Conservation (phyloP, 257 asterid genomes). For the Ligustrum vulgare region DNA sequence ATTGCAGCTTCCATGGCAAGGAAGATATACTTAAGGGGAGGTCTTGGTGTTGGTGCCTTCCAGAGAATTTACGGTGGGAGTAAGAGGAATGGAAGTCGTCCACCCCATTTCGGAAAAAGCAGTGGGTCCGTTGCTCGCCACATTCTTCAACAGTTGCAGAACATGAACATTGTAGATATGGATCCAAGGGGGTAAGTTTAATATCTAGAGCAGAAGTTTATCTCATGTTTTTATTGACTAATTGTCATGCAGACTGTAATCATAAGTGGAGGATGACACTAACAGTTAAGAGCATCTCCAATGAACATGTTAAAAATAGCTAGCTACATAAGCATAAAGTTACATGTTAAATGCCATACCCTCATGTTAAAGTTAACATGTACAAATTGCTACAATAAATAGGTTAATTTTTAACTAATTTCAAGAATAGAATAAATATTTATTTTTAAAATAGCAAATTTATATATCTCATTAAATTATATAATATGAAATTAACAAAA, state of each 20-base stretch:
- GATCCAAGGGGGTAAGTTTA: conserved; percentile 74
- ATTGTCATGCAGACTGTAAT: neutral
- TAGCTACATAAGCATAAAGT: too few relatives aligned
- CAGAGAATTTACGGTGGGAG: conserved; percentile 91
- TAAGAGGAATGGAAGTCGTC: conserved; percentile 93
- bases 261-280: neutral
- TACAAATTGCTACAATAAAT: too few relatives aligned
- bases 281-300: too few relatives aligned
- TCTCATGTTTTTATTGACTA: neutral
- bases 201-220: neutral
- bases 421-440: too few relatives aligned
- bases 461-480: too few relatives aligned
- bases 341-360: too few relatives aligned
- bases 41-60: conserved; percentile 88
- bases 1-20: conserved; percentile 53
- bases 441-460: too few relatives aligned
- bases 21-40: conserved; percentile 63
- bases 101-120: conserved; percentile 87
- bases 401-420: too few relatives aligned
- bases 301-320: too few relatives aligned
- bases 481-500: too few relatives aligned
- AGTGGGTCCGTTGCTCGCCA: conserved; percentile 88
- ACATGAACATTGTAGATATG: conserved; percentile 66
- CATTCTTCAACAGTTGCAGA: conserved; percentile 83
- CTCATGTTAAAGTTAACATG: too few relatives aligned